A percentile compares a stretch with the other conserved stretches of the same genome.
Conservation (phyloP, 192 early-diverging fungal genomes). For the Gigaspora rosea region DNA sequence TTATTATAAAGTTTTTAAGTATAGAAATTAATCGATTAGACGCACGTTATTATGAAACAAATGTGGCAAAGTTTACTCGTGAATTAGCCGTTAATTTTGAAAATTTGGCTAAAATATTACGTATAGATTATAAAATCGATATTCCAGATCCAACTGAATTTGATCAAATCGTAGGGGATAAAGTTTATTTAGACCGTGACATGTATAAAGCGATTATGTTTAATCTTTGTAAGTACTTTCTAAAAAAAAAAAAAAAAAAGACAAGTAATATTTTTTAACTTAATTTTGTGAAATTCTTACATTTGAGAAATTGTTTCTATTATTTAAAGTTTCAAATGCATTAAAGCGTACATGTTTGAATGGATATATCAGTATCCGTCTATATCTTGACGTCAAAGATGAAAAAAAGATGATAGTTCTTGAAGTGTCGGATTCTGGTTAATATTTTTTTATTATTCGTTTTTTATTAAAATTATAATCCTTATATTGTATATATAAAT, state of each 20-base stretch:
- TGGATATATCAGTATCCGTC: conserved; percentile 50
- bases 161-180: background rate
- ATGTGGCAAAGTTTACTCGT: conserved; percentile 48
- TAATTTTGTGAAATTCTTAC: background rate
- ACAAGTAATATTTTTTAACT: background rate
- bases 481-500: no score
- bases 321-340: conserved; percentile 37
- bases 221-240: conserved; percentile 24
- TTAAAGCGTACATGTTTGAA: conserved; percentile 49
- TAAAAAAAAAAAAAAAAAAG: background rate
- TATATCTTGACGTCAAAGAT: conserved; percentile 47
- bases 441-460: no score
- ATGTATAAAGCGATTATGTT: conserved; percentile 28
- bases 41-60: conserved; percentile 49
- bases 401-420: conserved; percentile 38
- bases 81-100: conserved; percentile 58
- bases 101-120: conserved; percentile 28
- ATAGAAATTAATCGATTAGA: background rate
- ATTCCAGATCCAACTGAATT: conserved; percentile 21
- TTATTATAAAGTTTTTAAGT: conserved; percentile 9
- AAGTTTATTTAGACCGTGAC: conserved; percentile 15
- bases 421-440: conserved; percentile 36
- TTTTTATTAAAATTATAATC: no score
- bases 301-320: background rate
- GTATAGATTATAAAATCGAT: conserved; percentile 44